Base-by-base conservation (phyloP, 495 filamentous ascomycete genomes). In the Venustampulla echinocandica region DNA sequence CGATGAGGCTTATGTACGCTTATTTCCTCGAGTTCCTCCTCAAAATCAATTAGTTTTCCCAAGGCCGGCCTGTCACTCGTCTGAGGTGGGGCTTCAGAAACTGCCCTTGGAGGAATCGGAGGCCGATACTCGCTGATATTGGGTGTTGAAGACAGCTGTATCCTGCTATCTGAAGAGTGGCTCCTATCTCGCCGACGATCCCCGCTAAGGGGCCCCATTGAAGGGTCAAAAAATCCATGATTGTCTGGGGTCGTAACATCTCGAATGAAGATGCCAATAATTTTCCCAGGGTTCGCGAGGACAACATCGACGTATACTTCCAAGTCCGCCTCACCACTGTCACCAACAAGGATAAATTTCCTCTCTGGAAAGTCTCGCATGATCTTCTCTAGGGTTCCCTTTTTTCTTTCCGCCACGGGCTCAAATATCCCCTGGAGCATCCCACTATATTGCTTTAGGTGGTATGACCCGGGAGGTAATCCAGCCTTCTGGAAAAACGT, bases 381-480 rank as follows among this genome's bases (percentile, higher is more conserved):
- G 25, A 99, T 84, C 50, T 76, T 82, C 51, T 95, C 89, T 1
- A 99, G 67, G 0, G 84, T 84, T 0, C 79, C 79, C 60, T 86
- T 90, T 67, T 99, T 99, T 34, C 90, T 70, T 64, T 97, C 92
- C 0, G 90, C 87, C 2, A 94, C 92, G 15, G 92, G 93, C 64
- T 99, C 92, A 53, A 99, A 96, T 33, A 99, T 95, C 0, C 92
- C 92, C 63, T 95, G 88, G 1, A 99, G 70, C 85, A 97, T 92
- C 22, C 92, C 92, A 41, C 73, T 81, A 64, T 97, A 99, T 44
- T 90, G 84, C 63, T 99, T 99, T 54, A 99, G 62, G 58, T 99
- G 93, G 55, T 95, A 84, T 0, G 87, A 92, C 1, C 90, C 92
- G 10, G 76, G 77, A 0, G 92, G 92, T 11, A 99, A 67, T 5